Evolutionary conservation across 2,329 filamentous ascomycete species (phyloP).

Genomic region (Ascosphaera aggregata): DNA sequence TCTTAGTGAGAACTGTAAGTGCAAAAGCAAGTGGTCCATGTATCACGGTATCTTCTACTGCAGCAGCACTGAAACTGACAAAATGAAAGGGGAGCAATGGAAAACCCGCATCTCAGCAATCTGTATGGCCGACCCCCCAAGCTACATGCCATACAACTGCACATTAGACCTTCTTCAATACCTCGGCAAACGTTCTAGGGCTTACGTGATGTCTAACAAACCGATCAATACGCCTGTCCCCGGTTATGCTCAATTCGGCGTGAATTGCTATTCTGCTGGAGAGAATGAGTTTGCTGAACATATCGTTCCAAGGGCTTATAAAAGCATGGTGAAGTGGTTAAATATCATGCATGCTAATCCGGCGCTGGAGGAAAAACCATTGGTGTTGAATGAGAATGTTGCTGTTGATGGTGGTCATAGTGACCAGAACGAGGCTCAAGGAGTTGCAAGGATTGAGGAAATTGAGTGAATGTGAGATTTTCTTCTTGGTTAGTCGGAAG

Average conservation of each 20-base stretch:
- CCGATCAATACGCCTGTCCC: slow-evolving; percentile 30
- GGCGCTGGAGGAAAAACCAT: slow-evolving; percentile 7
- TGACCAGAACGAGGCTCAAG: neutral
- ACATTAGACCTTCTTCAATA: slow-evolving; percentile 11
- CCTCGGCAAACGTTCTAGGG: slow-evolving; percentile 31
- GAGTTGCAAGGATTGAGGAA: neutral
- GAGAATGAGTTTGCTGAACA: slow-evolving; percentile 35
- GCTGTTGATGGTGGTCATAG: slow-evolving; percentile 2
- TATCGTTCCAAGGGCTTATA: slow-evolving; percentile 33
- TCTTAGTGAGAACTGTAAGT: slow-evolving; percentile 32
- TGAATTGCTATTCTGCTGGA: slow-evolving; percentile 46
- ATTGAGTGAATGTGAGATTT: too few species aligned
- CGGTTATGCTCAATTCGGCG: slow-evolving; percentile 32
- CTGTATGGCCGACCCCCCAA: slow-evolving; percentile 16
- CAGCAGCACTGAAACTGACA: neutral
- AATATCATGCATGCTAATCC: slow-evolving; percentile 10
- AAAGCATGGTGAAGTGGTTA: slow-evolving; percentile 36
- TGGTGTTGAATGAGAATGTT: slow-evolving; percentile 4
- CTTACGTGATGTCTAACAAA: slow-evolving; percentile 32
- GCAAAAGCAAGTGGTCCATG: too few species aligned
- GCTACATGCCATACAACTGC: slow-evolving; percentile 11
- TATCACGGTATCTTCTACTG: too few species aligned
- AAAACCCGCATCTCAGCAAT: slow-evolving; percentile 17
- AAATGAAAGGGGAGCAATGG: slow-evolving; percentile 17
- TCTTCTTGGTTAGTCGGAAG: too few species aligned